These are phyloP conservation scores for Aspergillus quadrilineatus DNA, from an alignment of 2,329 filamentous ascomycete genomes.

Conservation along the genomic window DNA sequence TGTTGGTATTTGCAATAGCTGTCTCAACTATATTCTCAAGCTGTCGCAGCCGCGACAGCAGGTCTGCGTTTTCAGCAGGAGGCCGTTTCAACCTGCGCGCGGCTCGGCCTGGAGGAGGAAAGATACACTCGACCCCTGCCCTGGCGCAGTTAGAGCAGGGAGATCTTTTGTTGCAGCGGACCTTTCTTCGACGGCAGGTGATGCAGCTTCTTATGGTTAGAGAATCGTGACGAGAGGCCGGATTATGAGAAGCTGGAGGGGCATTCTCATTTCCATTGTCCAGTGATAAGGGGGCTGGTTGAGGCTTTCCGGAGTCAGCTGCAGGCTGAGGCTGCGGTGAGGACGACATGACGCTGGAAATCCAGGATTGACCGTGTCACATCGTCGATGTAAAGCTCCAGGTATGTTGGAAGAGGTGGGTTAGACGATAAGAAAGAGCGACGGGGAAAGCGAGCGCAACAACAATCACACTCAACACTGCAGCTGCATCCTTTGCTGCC, in stretches of 20 bases:
- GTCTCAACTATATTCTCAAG: constrained; percentile 61
- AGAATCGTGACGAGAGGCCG: constrained; percentile 19
- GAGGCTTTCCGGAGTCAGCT: constrained; percentile 3
- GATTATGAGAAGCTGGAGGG: constrained; percentile 6
- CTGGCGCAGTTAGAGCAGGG: constrained; percentile 51
- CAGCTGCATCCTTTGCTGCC: background rate
- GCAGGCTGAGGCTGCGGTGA: constrained; percentile 11
- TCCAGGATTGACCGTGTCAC: constrained; percentile 7
- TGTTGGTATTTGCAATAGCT: constrained; percentile 17
- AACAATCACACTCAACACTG: constrained; percentile 2
- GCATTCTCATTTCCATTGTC: constrained; percentile 5
- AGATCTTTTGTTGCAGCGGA: constrained; percentile 49
- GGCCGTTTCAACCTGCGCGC: constrained; percentile 59
- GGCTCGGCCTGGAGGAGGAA: constrained; percentile 60
- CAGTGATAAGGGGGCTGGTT: background rate
- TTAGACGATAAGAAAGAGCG: background rate
- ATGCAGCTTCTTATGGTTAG: constrained; percentile 45
- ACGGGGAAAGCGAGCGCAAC: background rate
- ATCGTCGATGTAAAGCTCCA: constrained; percentile 8
- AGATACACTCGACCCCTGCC: constrained; percentile 60
- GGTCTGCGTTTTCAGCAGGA: constrained; percentile 52
- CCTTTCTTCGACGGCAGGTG: constrained; percentile 49
- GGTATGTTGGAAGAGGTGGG: background rate
- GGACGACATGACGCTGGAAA: constrained; percentile 20
- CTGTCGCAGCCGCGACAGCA: constrained; percentile 57